These are phyloP conservation scores for Aspergillus piperis DNA, from an alignment of 2,329 filamentous ascomycete species.

Conservation along the genomic window DNA sequence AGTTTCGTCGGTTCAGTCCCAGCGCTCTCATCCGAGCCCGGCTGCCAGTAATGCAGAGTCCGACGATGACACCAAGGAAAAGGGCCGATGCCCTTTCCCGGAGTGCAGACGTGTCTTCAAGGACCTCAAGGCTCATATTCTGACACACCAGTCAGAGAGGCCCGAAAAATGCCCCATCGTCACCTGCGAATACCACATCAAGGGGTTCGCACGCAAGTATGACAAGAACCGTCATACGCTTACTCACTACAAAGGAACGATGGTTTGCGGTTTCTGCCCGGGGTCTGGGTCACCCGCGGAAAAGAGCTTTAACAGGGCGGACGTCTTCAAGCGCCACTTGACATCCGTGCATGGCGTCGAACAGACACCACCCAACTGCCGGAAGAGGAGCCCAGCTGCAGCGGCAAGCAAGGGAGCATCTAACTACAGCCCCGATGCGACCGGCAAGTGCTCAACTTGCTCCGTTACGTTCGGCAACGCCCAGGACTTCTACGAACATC, in stretches of 20 bases:
- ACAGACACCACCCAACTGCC: conserved; percentile 87
- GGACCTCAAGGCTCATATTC: conserved; percentile 89
- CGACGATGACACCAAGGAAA: conserved; percentile 63
- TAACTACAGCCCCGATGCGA: conserved; percentile 72
- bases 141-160: conserved; percentile 86
- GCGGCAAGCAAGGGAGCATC: conserved; percentile 64
- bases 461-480: conserved; percentile 79
- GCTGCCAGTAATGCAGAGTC: conserved; percentile 62
- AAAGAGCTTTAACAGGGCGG: conserved; percentile 93
- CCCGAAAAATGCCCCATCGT: conserved; percentile 93
- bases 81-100: conserved; percentile 74
- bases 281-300: conserved; percentile 84
- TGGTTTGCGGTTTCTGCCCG: conserved; percentile 94
- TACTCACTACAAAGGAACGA: conserved; percentile 95
- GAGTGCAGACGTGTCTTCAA: conserved; percentile 87
- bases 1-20: conserved; percentile 69
- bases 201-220: conserved; percentile 93
- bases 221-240: conserved; percentile 94
- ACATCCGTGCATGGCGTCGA: conserved; percentile 90
- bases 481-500: conserved; percentile 96
- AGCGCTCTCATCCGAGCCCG: conserved; percentile 60
- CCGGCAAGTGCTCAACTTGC: conserved; percentile 90
- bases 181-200: conserved; percentile 87
- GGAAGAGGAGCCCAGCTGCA: conserved; percentile 64
- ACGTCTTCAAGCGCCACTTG: conserved; percentile 93